Evolutionary conservation across 768 basidiomycete species (phyloP), one percentile per base, ranked within the genome.

Genomic region (Auriculariales sp.): DNA sequence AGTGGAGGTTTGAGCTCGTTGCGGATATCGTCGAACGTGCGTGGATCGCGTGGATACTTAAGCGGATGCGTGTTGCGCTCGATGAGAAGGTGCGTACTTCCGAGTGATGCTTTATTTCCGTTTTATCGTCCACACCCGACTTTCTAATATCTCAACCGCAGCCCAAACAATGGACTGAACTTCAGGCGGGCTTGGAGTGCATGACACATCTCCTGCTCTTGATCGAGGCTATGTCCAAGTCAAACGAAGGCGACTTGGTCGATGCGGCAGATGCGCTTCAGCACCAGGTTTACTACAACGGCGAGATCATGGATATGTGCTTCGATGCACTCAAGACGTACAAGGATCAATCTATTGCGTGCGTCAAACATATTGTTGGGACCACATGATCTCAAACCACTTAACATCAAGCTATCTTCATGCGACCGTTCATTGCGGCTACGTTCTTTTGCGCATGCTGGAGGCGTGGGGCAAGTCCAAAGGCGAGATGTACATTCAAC

Each of bases 111-210:
- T 46, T 46, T 3, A 0, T 30, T 19, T 51, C 47, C n/a, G n/a
- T n/a, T n/a, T n/a, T n/a, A n/a, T 24, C 17, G 6, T 44, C 39
- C n/a, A 7, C 12, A 7, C 17, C 19, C n/a, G 31, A 14, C 22
- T 22, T 25, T 22, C 10, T 19, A 7, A 19, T 44, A 11, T n/a
- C n/a, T n/a, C n/a, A n/a, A n/a, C n/a, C n/a, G 42, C 57, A 95
- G 90, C 94, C 94, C 28, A 92, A 92, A 60, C 70, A 78, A 52
- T 98, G 92, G 91, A 87, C 79, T 25, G 93, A 95, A 61, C 71
- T 98, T 25, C 91, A 97, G 64, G 88, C 91, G 28, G 90, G 91
- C 28, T 78, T 95, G 59, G 88, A 94, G 59, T 94, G 90, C 62
- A 76, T 98, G 56, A 92, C 90, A 17, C 92, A 95, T 58, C 72